Conservation (phyloP, 139 green algal genomes). For the Auxenochlorella pyrenoidosa region DNA sequence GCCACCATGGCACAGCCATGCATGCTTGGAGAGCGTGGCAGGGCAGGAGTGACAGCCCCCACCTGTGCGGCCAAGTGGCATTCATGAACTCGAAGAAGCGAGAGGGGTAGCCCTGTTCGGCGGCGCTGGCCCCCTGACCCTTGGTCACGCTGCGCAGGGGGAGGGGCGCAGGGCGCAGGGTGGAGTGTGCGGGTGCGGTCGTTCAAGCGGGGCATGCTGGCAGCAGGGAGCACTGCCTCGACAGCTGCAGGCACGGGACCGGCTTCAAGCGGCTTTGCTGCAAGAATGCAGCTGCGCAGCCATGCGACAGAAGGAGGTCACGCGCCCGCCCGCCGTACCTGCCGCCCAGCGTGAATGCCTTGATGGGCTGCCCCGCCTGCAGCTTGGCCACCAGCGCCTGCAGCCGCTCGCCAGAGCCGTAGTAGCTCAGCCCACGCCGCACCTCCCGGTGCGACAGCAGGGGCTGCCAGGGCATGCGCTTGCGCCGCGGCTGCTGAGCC, state of each 20-base stretch:
- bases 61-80: slow-evolving; percentile 4
- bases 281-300: too few species aligned
- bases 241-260: too few species aligned
- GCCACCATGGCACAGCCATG: too few species aligned
- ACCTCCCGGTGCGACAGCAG: neutral
- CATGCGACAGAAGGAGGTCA: too few species aligned
- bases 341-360: slow-evolving; percentile 1
- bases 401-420: neutral
- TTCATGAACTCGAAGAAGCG: slow-evolving; percentile 20
- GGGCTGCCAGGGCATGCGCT: neutral
- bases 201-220: too few species aligned
- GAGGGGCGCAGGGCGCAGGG: too few species aligned
- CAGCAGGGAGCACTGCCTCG: too few species aligned
- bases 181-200: too few species aligned
- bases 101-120: neutral
- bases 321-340: neutral
- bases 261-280: too few species aligned
- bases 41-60: neutral
- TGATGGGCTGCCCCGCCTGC: slow-evolving; percentile 4
- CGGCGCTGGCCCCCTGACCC: neutral
- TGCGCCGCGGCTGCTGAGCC: neutral
- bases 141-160: slow-evolving; percentile 1
- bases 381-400: neutral
- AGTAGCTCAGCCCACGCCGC: neutral
- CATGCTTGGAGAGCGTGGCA: too few species aligned